Conservation (phyloP, 805 yeast species). For the Ogataea pini region DNA sequence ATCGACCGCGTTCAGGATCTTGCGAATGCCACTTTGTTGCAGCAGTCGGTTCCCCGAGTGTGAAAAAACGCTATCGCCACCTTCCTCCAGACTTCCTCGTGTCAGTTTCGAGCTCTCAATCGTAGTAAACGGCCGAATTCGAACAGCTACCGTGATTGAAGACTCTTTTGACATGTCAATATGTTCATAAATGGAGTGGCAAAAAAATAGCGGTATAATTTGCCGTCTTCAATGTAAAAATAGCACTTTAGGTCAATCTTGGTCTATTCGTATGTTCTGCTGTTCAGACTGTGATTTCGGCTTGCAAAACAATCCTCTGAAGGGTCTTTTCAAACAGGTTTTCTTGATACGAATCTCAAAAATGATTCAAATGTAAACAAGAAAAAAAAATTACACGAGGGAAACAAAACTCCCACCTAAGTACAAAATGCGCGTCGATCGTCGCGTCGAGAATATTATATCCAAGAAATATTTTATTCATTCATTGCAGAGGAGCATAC, state of each 20-base stretch:
- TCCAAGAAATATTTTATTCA: background rate
- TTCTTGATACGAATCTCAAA: background rate
- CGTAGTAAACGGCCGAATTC: constrained; percentile 81
- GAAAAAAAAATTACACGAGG: constrained; percentile 4
- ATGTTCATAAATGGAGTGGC: background rate
- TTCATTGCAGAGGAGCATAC: constrained; percentile 76
- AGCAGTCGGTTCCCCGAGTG: constrained; percentile 22
- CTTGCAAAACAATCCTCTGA: background rate
- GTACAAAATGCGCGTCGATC: constrained; percentile 14
- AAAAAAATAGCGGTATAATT: background rate
- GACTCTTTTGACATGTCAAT: constrained; percentile 37
- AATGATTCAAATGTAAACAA: constrained; percentile 18
- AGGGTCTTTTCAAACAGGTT: background rate
- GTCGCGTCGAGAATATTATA: constrained; percentile 3
- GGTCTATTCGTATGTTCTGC: background rate
- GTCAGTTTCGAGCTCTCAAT: constrained; percentile 41
- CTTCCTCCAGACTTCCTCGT: constrained; percentile 27
- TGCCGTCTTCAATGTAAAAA: background rate
- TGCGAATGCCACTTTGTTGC: constrained; percentile 51
- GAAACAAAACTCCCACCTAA: background rate
- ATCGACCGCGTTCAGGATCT: constrained; percentile 77
- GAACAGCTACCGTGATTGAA: constrained; percentile 72
- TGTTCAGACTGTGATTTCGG: background rate
- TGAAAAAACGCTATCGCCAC: constrained; percentile 21
- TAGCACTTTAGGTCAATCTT: constrained; percentile 6